Conservation (phyloP, 495 filamentous ascomycete genomes). For the Halenospora varia region DNA sequence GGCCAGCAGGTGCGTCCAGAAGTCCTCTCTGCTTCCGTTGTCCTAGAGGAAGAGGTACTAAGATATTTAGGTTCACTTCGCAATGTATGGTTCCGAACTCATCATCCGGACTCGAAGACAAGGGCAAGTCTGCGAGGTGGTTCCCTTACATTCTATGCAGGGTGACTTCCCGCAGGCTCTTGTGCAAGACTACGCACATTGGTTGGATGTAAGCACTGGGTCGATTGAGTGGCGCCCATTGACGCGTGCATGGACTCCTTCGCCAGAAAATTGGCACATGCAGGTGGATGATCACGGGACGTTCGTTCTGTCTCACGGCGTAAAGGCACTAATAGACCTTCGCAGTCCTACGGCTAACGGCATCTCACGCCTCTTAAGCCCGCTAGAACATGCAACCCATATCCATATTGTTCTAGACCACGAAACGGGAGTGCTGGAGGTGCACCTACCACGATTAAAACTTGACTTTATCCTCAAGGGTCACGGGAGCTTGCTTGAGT, state of each 20-base stretch:
- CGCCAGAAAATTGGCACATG: too few relatives aligned
- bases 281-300: too few relatives aligned
- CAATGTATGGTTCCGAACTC: constrained; percentile 10
- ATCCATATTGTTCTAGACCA: constrained; percentile 11
- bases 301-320: not conserved
- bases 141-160: constrained; percentile 35
- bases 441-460: constrained; percentile 45
- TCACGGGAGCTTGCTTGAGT: constrained; percentile 33
- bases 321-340: constrained; percentile 6
- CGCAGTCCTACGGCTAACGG: constrained; percentile 8
- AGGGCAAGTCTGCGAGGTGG: constrained; percentile 28
- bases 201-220: constrained; percentile 35
- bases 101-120: constrained; percentile 12
- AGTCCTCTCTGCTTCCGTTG: too few relatives aligned
- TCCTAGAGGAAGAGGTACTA: too few relatives aligned
- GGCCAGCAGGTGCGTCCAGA: too few relatives aligned
- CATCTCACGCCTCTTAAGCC: constrained; percentile 13
- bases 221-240: constrained; percentile 43
- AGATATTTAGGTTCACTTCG: constrained; percentile 21
- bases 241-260: constrained; percentile 31
- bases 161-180: constrained; percentile 42
- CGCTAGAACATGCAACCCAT: constrained; percentile 9
- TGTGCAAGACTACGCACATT: constrained; percentile 44
- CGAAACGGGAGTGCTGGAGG: constrained; percentile 20
- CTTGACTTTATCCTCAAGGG: constrained; percentile 43